These are phyloP conservation scores for Phytophthora lateralis DNA, from an alignment of 352 stramenopile species.

Conservation along the genomic window DNA sequence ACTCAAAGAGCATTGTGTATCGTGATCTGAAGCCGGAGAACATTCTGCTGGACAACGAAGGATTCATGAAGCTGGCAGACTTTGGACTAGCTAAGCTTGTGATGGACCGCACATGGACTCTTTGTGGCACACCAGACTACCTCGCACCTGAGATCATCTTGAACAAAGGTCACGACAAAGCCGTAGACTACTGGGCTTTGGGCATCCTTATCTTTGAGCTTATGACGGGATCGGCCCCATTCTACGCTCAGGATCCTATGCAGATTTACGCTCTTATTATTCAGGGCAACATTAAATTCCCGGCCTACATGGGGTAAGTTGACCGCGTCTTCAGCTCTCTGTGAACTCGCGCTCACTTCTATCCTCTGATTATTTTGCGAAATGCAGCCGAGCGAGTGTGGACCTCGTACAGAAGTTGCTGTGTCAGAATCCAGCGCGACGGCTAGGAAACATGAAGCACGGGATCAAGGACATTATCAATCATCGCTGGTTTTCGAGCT, in stretches of 20 bases:
- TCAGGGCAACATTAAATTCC: conserved; percentile 87
- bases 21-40: conserved; percentile 92
- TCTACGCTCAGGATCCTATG: conserved; percentile 91
- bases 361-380: conserved; percentile 3
- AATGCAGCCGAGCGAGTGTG: conserved; percentile 57
- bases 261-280: conserved; percentile 93
- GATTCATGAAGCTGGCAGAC: conserved; percentile 91
- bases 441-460: conserved; percentile 85
- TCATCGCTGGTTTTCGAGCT: conserved; percentile 81
- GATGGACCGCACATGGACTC: conserved; percentile 86
- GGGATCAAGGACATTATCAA: conserved; percentile 87
- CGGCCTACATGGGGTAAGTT: conserved; percentile 74
- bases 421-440: conserved; percentile 69
- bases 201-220: conserved; percentile 92
- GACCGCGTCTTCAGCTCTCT: neutral
- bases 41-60: conserved; percentile 82
- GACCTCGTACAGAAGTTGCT: conserved; percentile 92
- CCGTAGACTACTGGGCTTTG: conserved; percentile 92
- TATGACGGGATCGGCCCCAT: conserved; percentile 83
- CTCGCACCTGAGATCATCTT: conserved; percentile 93
- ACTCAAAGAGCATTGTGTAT: conserved; percentile 91
- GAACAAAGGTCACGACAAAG: conserved; percentile 90
- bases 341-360: conserved; percentile 1
- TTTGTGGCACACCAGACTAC: conserved; percentile 94
- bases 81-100: conserved; percentile 93